phyloP scores from a whole-genome alignment of 2,329 filamentous ascomycete genomes.

The Capronia americana region DNA sequence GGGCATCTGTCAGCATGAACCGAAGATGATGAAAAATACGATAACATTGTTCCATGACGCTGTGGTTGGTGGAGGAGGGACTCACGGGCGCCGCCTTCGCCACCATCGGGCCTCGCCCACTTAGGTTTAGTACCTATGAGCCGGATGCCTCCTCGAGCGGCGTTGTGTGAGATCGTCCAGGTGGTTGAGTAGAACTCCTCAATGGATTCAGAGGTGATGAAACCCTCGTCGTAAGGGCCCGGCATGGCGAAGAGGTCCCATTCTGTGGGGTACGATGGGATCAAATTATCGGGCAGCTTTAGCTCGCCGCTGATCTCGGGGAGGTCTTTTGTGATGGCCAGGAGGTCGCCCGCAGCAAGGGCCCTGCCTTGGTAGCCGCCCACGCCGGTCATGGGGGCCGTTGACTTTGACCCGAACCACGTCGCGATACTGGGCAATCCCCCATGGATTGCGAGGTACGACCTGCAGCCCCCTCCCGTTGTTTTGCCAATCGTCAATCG shows the following conservation, averaged over 20 bases:
- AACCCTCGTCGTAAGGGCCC: constrained; percentile 64
- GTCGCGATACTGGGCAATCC: constrained; percentile 62
- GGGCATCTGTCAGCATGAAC: background rate
- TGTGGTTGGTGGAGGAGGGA: background rate
- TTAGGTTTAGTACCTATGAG: constrained; percentile 64
- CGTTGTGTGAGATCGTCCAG: constrained; percentile 69
- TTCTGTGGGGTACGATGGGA: constrained; percentile 57
- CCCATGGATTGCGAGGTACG: constrained; percentile 65
- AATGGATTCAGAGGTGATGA: constrained; percentile 58
- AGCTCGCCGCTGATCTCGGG: constrained; percentile 45
- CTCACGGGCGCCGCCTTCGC: constrained; percentile 63
- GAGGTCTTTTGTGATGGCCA: constrained; percentile 53
- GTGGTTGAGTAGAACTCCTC: constrained; percentile 63
- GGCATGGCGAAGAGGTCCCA: constrained; percentile 63
- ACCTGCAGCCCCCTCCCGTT: constrained; percentile 60
- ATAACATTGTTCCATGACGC: background rate
- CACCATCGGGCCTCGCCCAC: constrained; percentile 66
- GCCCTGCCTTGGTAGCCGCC: constrained; percentile 66
- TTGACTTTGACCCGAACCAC: constrained; percentile 66
- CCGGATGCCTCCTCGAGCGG: constrained; percentile 65
- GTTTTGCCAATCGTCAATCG: constrained; percentile 63
- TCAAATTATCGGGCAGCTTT: constrained; percentile 53
- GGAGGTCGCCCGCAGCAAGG: constrained; percentile 61
- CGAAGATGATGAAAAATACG: background rate
- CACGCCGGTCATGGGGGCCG: constrained; percentile 62